A percentile compares a stretch with the other conserved stretches of the same genome.
These are phyloP conservation scores for Suhomyces wounanorum DNA, from an alignment of 1,139 yeast genomes.

Conservation along the genomic window DNA sequence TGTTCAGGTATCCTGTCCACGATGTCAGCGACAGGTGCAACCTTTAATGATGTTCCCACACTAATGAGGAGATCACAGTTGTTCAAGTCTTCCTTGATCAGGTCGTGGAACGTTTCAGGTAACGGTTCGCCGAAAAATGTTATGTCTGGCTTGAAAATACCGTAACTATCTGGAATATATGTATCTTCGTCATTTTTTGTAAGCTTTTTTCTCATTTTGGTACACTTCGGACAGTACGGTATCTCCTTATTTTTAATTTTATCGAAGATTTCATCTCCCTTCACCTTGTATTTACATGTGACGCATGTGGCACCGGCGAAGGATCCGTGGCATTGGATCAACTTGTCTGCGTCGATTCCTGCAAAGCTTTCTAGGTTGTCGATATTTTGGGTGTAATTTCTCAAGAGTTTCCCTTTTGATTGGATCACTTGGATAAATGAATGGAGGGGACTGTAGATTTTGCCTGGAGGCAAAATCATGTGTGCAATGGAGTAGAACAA, in stretches of 20 bases:
- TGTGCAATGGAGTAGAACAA: constrained; percentile 87
- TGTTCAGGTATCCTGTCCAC: constrained; percentile 68
- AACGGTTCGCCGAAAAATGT: constrained; percentile 92
- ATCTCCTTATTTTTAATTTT: constrained; percentile 62
- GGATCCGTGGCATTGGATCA: constrained; percentile 95
- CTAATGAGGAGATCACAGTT: constrained; percentile 79
- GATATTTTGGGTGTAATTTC: constrained; percentile 94
- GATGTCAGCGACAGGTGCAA: constrained; percentile 83
- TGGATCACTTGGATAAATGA: constrained; percentile 75
- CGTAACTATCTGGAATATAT: constrained; percentile 50
- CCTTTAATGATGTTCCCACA: constrained; percentile 92
- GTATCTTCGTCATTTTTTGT: constrained; percentile 33
- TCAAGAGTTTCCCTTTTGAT: constrained; percentile 73
- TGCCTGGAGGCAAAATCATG: constrained; percentile 79
- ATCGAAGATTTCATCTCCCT: constrained; percentile 67
- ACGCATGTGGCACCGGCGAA: constrained; percentile 90
- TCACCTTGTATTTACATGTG: constrained; percentile 68
- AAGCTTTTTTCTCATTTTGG: constrained; percentile 38
- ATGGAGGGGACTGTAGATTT: constrained; percentile 81
- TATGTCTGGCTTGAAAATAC: constrained; percentile 94
- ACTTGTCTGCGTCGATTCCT: constrained; percentile 67
- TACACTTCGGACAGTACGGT: constrained; percentile 74
- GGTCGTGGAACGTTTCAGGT: constrained; percentile 70
- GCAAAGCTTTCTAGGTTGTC: constrained; percentile 88
- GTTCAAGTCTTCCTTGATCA: constrained; percentile 55